These are phyloP conservation scores for Cucumis cinereus DNA, from an alignment of 306 rosid genomes.

Conservation along the genomic window DNA sequence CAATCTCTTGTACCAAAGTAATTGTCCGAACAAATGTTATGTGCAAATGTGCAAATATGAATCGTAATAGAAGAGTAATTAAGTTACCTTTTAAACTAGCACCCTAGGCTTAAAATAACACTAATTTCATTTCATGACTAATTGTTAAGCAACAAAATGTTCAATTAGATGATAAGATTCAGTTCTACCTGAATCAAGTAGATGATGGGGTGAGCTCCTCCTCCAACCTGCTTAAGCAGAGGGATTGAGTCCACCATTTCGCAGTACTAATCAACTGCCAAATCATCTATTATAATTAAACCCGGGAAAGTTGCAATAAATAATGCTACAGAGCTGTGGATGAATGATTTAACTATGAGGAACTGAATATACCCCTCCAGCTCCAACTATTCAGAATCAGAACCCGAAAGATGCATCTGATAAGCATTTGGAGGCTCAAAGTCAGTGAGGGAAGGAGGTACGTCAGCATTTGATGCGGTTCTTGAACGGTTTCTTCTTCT, in stretches of 20 bases:
- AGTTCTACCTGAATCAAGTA: background rate
- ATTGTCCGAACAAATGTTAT: background rate
- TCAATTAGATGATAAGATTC: background rate
- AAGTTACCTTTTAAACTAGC: background rate
- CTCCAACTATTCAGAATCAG: slow-evolving; percentile 39
- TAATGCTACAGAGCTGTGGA: background rate
- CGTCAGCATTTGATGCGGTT: slow-evolving; percentile 12
- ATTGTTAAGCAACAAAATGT: background rate
- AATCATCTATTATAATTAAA: background rate
- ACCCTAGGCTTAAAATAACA: background rate
- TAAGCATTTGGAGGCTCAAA: slow-evolving; percentile 49
- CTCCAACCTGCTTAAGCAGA: background rate
- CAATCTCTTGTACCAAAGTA: too few species aligned
- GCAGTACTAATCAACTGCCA: background rate
- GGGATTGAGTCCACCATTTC: background rate
- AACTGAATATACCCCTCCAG: background rate
- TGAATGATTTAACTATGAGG: background rate
- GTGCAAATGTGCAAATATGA: background rate
- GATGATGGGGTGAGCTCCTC: background rate
- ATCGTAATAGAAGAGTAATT: background rate
- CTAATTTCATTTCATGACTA: background rate
- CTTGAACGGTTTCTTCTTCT: slow-evolving; percentile 24
- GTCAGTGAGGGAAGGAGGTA: slow-evolving; percentile 54
- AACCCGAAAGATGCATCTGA: slow-evolving; percentile 49
- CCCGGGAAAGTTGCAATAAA: background rate